Base-by-base conservation (phyloP, 768 basidiomycete genomes). In the Agrocybe pediades region DNA sequence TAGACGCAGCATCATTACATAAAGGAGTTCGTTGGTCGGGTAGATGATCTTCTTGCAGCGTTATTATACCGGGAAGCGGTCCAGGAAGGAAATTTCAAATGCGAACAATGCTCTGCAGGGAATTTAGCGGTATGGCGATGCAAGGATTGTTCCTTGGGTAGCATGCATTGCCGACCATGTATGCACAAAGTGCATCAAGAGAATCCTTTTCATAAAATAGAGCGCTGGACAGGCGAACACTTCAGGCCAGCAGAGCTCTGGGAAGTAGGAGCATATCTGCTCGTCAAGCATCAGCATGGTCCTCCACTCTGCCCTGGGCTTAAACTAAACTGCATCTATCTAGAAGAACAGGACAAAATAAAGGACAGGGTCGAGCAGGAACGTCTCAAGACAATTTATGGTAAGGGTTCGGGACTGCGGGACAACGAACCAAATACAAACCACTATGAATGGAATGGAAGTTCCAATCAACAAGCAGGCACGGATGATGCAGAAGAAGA, bases 191-290 rank as follows among this genome's bases (percentile, higher is more conserved):
- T 5, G 2, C 55, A 56, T 15, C 4, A n/a, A 23, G 15, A 25
- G 7, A 30, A 33, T 20, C 57, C 57, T 6, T 53, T 58, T 19
- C 57, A 58, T 47, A 30, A 36, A 6, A 42, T 58, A 17, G 48
- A 58, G 26, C 20, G 44, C 16, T 58, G 57, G 57, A 47, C 49
- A 8, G 53, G 53, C 16, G 23, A 3, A 3, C 41, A 46, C 23
- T 58, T 29, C 25, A 16, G 48, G 5, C 26, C 19, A 26, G 49
- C 42, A 6, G 21, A 33, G 17, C 42, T 58, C 2, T 55, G 48
- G 45, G 41, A 58, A n/a, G 46, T 52, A 4, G 53, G 57, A 9
- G 27, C 25, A 2, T 46, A 53, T 23, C 6, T 57, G 6, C 4
- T 42, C 7, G 20, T 57, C 16, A 33, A 39, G 7, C 56, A 57